Conservation (phyloP, 768 basidiomycete species). For the Rhizopogon rudus region DNA sequence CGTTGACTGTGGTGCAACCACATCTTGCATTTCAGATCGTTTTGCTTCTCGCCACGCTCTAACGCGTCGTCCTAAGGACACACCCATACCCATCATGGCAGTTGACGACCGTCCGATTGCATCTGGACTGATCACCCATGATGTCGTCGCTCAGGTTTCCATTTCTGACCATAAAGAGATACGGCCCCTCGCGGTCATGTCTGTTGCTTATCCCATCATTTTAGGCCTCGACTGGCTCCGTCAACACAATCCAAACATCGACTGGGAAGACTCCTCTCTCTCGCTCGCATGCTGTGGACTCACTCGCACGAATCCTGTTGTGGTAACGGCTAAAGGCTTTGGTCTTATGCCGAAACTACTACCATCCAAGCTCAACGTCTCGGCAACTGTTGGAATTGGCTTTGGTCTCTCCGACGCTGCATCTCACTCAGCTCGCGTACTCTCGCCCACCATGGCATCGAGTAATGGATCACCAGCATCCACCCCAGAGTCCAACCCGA, state of each 20-base stretch:
- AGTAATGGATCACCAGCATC: not conserved
- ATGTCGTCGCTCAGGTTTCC: constrained; percentile 25
- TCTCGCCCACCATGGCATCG: not conserved
- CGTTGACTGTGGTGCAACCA: constrained; percentile 32
- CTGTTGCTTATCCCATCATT: constrained; percentile 27
- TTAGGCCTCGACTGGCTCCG: not conserved
- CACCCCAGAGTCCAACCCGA: not conserved
- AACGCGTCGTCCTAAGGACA: constrained; percentile 22
- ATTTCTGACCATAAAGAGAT: constrained; percentile 24
- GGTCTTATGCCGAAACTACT: constrained; percentile 23
- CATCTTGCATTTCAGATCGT: constrained; percentile 30
- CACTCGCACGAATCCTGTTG: constrained; percentile 11
- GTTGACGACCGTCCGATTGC: constrained; percentile 34
- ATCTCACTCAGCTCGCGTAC: not conserved
- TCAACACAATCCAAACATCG: not conserved
- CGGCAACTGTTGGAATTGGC: not conserved
- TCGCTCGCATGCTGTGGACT: constrained; percentile 15
- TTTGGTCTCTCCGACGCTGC: constrained; percentile 10
- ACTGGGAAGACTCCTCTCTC: constrained; percentile 7
- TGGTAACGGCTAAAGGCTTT: constrained; percentile 17
- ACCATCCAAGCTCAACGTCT: not conserved
- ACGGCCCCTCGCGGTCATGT: constrained; percentile 25
- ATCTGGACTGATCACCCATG: constrained; percentile 35
- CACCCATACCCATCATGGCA: constrained; percentile 30
- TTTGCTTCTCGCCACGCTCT: constrained; percentile 30